Conservation (phyloP, 1,284 basidiomycete species). For the Hymenochaete sp. region DNA sequence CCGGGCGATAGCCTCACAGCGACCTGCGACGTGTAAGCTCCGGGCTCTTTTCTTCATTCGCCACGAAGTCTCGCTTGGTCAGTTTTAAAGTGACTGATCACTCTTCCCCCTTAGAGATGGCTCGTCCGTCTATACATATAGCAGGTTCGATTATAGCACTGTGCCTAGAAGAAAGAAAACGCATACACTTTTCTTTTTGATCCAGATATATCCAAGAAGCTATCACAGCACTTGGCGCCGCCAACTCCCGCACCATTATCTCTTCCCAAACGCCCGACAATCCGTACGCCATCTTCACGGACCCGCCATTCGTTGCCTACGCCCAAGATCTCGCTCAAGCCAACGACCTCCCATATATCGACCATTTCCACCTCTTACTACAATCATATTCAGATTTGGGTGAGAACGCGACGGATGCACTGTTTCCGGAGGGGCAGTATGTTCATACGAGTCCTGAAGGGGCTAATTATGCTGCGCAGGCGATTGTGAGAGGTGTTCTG, state of each 20-base stretch:
- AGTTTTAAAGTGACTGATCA: too few relatives aligned
- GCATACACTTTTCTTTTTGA: slow-evolving; percentile 11
- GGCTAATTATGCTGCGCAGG: slow-evolving; percentile 8
- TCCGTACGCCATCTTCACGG: slow-evolving; percentile 27
- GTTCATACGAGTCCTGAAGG: slow-evolving; percentile 35
- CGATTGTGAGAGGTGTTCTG: slow-evolving; percentile 4
- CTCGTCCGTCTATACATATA: slow-evolving; percentile 8
- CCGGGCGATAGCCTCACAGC: slow-evolving; percentile 24
- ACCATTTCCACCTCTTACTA: slow-evolving; percentile 39
- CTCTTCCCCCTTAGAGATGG: slow-evolving; percentile 16
- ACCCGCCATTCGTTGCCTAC: slow-evolving; percentile 37
- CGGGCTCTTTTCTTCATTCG: too few relatives aligned
- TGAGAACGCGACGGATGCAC: slow-evolving; percentile 32
- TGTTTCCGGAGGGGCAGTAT: slow-evolving; percentile 37
- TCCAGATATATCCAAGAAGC: slow-evolving; percentile 33
- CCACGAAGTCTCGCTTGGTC: background rate
- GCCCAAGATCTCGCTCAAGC: slow-evolving; percentile 32
- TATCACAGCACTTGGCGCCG: slow-evolving; percentile 33
- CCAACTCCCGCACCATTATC: slow-evolving; percentile 39
- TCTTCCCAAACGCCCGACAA: slow-evolving; percentile 43
- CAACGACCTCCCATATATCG: slow-evolving; percentile 35
- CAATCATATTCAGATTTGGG: slow-evolving; percentile 36
- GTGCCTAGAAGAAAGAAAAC: too few relatives aligned
- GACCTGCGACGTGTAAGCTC: slow-evolving; percentile 21
- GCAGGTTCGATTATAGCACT: background rate